These are phyloP conservation scores for Delphinella strobiligena DNA, from an alignment of 2,329 filamentous ascomycete species.

Conservation along the genomic window DNA sequence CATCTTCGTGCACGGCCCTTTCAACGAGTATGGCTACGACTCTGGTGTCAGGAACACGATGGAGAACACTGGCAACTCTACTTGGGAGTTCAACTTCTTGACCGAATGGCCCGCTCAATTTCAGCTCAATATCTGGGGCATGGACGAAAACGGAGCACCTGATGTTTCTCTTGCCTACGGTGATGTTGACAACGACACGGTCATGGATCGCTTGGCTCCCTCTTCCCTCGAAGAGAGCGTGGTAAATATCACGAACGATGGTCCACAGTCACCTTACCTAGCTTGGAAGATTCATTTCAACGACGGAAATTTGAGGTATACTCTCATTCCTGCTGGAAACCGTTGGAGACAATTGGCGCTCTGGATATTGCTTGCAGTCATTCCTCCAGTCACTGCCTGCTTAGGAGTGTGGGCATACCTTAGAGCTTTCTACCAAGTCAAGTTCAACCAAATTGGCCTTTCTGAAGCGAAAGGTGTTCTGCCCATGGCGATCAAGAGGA, in stretches of 20 bases:
- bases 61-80: constrained; percentile 33
- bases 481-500: constrained; percentile 24
- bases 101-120: constrained; percentile 51
- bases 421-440: constrained; percentile 51
- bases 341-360: constrained; percentile 42
- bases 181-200: constrained; percentile 49
- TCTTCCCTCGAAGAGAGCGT: constrained; percentile 43
- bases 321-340: constrained; percentile 42
- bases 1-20: constrained; percentile 49
- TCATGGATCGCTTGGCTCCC: constrained; percentile 51
- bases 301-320: constrained; percentile 42
- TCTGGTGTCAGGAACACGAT: constrained; percentile 46
- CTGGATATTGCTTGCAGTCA: constrained; percentile 40
- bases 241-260: constrained; percentile 45
- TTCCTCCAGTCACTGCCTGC: constrained; percentile 41
- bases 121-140: constrained; percentile 56
- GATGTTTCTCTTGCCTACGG: constrained; percentile 49
- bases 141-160: constrained; percentile 51
- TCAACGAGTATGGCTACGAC: constrained; percentile 54
- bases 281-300: constrained; percentile 45
- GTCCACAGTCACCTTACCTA: constrained; percentile 43
- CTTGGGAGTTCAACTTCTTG: constrained; percentile 50
- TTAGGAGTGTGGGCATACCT: constrained; percentile 45
- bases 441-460: constrained; percentile 48
- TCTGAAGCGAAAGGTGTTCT: constrained; percentile 33